Evolutionary conservation across 257 asterid genomes (phyloP).

Genomic region (Primulina tabacum): DNA sequence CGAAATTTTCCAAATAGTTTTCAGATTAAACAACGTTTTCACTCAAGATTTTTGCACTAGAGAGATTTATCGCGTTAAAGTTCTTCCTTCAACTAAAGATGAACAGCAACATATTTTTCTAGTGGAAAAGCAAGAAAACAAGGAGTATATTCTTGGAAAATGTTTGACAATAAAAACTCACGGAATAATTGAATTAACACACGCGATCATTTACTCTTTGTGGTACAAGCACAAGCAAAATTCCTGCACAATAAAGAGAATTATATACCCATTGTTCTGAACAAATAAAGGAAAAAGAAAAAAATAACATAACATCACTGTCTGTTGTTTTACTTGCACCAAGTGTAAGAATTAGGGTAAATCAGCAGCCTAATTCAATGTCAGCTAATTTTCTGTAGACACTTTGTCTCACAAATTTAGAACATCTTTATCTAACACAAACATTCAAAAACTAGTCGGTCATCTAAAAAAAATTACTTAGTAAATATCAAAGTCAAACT

Average conservation of each 20-base stretch:
- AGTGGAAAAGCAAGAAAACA: neutral
- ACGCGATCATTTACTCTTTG: neutral
- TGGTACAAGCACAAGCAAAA: neutral
- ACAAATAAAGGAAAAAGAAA: too few species aligned
- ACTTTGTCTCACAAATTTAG: neutral
- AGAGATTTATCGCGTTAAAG: neutral
- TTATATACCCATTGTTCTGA: neutral
- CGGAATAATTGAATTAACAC: neutral
- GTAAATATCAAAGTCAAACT: too few species aligned
- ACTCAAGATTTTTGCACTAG: neutral
- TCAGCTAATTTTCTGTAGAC: neutral
- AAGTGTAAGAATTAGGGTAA: neutral
- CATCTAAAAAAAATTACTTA: neutral
- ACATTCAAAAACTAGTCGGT: neutral
- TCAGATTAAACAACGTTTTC: neutral
- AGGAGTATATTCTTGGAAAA: constrained; percentile 4
- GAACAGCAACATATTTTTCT: neutral
- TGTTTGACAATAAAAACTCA: neutral
- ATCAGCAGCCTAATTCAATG: constrained; percentile 9
- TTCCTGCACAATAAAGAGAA: neutral
- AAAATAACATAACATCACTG: neutral
- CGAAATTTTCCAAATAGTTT: neutral
- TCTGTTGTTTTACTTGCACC: neutral
- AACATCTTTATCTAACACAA: neutral
- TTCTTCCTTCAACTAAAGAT: constrained; percentile 2